Evolutionary conservation across 192 early-diverging fungal species (phyloP), one percentile per base, ranked within the genome.

Genomic region (Allomyces macrogynus): DNA sequence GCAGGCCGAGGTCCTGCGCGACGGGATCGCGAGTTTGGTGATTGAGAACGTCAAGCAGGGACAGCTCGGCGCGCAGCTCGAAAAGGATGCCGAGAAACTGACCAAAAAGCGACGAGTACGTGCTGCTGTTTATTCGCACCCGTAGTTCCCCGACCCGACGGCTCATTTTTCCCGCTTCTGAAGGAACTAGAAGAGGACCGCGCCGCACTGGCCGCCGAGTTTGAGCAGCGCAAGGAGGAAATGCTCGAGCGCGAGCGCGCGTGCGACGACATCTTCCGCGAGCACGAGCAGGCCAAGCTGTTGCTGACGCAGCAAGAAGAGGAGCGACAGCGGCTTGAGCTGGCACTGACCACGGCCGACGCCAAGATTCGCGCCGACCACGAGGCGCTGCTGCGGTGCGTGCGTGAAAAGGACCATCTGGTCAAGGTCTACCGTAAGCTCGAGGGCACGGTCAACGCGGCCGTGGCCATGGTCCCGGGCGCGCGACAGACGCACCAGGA

Each of bases 211-310:
- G 71, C 77, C 1, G 75, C 76, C 12, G 81, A 81, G 22, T 79
- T 76, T 60, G 79, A 83, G 64, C 68, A 78, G 61, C 70, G 78
- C 22, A 66, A 77, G 10, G 73, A 65, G 1, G 78, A 82, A 68
- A 80, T 80, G n/a, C 64, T 73, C 61, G 75, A 81, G 64, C 79
- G 84, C 72, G 82, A 84, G 61, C 67, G 70, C 40, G 72, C 76
- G 27, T 80, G 80, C 61, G 76, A 80, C 64, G 82, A 84, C 61
- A 79, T 83, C 27, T 80, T 80, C 67, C 84, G 82, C 63, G 73
- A 83, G 65, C 77, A 83, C 64, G 81, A 84, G 68, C 60, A 80
- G 16, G 78, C 80, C n/a, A 84, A 83, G 60, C 78, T 83, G 27
- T 77, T 81, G 66, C 70, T 84, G 16, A 73, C 74, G 14, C 66